Evolutionary conservation across 1,139 yeast genomes (phyloP), one percentile per base, ranked within the genome.

Genomic region (Zygosaccharomyces sapae): DNA sequence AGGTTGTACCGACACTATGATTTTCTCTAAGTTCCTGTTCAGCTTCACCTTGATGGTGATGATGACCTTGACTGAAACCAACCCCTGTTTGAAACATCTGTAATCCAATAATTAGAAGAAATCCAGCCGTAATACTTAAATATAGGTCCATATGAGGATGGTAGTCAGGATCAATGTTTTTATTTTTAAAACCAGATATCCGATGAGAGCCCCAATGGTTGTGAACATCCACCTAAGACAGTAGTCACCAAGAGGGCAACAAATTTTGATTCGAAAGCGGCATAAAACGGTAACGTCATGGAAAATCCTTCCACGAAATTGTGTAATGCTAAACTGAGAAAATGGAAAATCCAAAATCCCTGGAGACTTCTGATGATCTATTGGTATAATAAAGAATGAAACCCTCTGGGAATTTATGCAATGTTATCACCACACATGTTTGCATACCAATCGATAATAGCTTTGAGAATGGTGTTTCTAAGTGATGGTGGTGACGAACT

Each of bases 391-490:
- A 92, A 34, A 95, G 85, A 47, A 92, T 80, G 59, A 92, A 86
- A 0, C 98, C 98, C 67, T 92, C 98, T 0, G 98, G 98, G 30
- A 92, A 73, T 64, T 92, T 90, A 68, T 92, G 98, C 34, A 92
- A 70, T 0, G 95, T 79, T 33, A 92, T 80, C 0, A 96, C 97
- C 46, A 90, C 66, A 3, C 94, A 82, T 0, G 97, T 92, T 66
- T 92, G 97, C 25, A 90, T 67, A 3, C 97, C 97, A 48, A 92
- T 88, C 10, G 95, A 79, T 24, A 90, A 69, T 18, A 92, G 70
- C 50, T 88, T 76, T 0, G 95, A 83, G 13, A 84, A 70, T 1
- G 94, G 88, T 0, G 95, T 83, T 46, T 80, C 81, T 9, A 87
- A 76, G 59, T 86, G 90, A 61, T 86, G 96, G 61, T 86, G 96